Evolutionary conservation across 1,284 basidiomycete genomes (phyloP), one percentile per base, ranked within the genome.

Genomic region (Irpex sp.): DNA sequence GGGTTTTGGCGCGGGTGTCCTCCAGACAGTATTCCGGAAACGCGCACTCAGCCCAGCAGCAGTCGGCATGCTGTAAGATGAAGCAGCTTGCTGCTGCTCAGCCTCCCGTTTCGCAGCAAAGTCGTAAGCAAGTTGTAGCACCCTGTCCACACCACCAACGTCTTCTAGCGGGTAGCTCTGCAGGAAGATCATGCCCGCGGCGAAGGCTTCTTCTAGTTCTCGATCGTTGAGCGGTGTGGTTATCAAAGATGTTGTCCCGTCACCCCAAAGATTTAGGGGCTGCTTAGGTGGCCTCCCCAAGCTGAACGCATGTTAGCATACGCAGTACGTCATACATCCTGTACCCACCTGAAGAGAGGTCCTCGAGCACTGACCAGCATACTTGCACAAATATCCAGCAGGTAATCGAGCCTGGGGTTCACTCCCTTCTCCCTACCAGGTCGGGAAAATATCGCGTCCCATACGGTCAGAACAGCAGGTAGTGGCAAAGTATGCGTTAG

Each of bases 401-500:
- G 77, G 66, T 81, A 81, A 26, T 91, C 87, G 1, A 91, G 75
- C 72, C 88, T 91, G 9, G 83, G 82, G 68, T 87, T 87, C 17
- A 66, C 66, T 57, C 83, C 79, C 49, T 84, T 82, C 59, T 83
- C 80, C 66, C 86, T 77, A 74, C 80, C 78, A 0, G 83, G 81
- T 21, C 81, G 79, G 59, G 87, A 82, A 68, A 92, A 88, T 4
- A 93, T 68, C 1, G 82, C 81, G 71, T 93, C 91, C 91, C 91
- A 93, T 2, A 85, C 74, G 9, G 81, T 78, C 36, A 89, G 76
- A 5, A 90, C 78, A 4, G 84, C 81, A 1, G 81, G 70, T 13
- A 91, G 69, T 0, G 91, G 87, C 15, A 93, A 72, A 0, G 90
- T 89, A 67, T 91, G 90, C 0, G 88, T 83, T 21, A 93, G 75